Base-by-base conservation (phyloP, 371 early-diverging fungal genomes). In the Batrachochytrium dendrobatidis region DNA sequence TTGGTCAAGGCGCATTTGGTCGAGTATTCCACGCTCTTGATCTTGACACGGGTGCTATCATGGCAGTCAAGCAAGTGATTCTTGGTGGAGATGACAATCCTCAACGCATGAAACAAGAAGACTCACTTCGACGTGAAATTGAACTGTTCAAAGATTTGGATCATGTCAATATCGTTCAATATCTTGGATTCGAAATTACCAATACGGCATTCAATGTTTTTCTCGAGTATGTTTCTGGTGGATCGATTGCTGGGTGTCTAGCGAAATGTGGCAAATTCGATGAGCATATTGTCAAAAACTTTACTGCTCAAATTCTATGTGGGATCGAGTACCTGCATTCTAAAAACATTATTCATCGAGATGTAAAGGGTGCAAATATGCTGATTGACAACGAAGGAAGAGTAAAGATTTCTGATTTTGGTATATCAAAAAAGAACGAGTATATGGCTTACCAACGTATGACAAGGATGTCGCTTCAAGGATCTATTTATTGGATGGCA, bases 221-320 rank as follows among this genome's bases (percentile, higher is more conserved):
- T 62, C 68, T 99, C 59, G 98, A 99, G 70, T 99, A 98, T 69
- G 95, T 98, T 6, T 87, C 94, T 29, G 98, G 98, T 43, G 97
- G 75, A 10, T 67, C 70, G 12, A 66, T 74, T 43, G 83, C 91
- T 1, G 85, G 88, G 10, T 69, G 90, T 22, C 70, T 94, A 35
- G 80, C 86, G 5, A 89, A 83, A 62, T 89, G 85, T 70, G 95
- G 95, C 15, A 86, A 88, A 45, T 92, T 95, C 66, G 86, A 90
- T 50, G 89, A 90, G 62, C 72, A 83, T 3, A 69, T 95, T 33
- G 86, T 92, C 59, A 93, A 94, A 69, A 86, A 85, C 33, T 73
- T 94, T 24, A 83, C 89, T 61, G 74, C 81, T 44, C 98, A 99
- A 70, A 70, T 99, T 54, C 68, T 99, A 2, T 77, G 83, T 48